These are phyloP conservation scores for Penicillium sp. DNA, from an alignment of 2,329 filamentous ascomycete genomes.

Conservation along the genomic window DNA sequence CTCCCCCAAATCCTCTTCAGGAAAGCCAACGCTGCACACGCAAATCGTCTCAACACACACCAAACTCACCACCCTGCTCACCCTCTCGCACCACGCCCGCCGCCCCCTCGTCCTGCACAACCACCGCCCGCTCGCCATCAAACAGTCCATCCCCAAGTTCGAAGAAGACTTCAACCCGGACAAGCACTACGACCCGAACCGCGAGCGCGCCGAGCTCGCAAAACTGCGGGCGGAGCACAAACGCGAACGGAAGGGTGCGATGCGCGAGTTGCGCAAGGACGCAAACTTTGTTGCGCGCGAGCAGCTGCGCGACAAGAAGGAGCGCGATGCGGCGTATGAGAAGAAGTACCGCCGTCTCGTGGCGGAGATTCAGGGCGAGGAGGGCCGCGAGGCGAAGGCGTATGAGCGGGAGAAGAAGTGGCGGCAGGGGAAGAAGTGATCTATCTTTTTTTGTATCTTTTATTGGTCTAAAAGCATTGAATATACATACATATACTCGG, in stretches of 20 bases:
- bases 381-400: slow-evolving; percentile 77
- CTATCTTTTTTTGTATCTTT: not conserved
- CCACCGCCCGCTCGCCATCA: slow-evolving; percentile 84
- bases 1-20: not conserved
- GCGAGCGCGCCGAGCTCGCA: slow-evolving; percentile 77
- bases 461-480: not conserved
- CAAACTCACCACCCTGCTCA: slow-evolving; percentile 43
- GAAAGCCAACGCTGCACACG: slow-evolving; percentile 15
- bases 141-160: slow-evolving; percentile 85
- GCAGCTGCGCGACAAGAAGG: slow-evolving; percentile 87
- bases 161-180: slow-evolving; percentile 91
- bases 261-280: slow-evolving; percentile 93
- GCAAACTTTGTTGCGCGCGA: slow-evolving; percentile 89
- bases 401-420: slow-evolving; percentile 83
- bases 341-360: slow-evolving; percentile 90
- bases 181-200: slow-evolving; percentile 96
- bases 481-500: not conserved
- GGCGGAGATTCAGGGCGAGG: slow-evolving; percentile 92
- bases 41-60: slow-evolving; percentile 28
- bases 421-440: slow-evolving; percentile 61
- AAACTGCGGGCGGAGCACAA: slow-evolving; percentile 90
- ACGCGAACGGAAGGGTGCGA: slow-evolving; percentile 88
- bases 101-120: slow-evolving; percentile 83
- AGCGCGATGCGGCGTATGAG: slow-evolving; percentile 88
- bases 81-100: slow-evolving; percentile 61